Evolutionary conservation across 2,329 filamentous ascomycete species (phyloP).

Genomic region (Cercospora beticola): DNA sequence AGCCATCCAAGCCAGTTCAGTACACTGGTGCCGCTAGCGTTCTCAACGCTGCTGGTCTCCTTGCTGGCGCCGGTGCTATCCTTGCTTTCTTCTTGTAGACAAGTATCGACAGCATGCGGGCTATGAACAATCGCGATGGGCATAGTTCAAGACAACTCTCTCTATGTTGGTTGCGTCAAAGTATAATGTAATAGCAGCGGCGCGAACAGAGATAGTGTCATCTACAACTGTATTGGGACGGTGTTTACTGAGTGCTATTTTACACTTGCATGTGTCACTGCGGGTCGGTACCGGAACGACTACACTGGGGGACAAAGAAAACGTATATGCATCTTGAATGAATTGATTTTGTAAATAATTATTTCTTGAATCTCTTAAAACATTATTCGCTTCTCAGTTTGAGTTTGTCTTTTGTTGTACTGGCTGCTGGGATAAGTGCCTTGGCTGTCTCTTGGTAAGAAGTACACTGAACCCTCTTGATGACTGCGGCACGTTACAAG

Average conservation of each 20-base stretch:
- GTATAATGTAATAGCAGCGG: not conserved
- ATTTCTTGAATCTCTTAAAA: constrained; percentile 16
- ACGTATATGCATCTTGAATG: constrained; percentile 13
- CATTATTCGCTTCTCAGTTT: not conserved
- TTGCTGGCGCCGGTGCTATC: constrained; percentile 29
- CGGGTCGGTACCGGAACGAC: not conserved
- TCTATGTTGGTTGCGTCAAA: not conserved
- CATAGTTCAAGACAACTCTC: not conserved
- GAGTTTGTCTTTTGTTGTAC: not conserved
- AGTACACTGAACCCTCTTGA: not conserved
- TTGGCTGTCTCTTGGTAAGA: not conserved
- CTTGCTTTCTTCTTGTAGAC: constrained; percentile 32
- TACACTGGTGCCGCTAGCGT: constrained; percentile 27
- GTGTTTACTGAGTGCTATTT: not conserved
- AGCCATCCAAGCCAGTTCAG: constrained; percentile 10
- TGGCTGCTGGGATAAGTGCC: not conserved
- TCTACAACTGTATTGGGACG: not conserved
- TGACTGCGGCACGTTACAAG: not conserved
- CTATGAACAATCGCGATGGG: not conserved
- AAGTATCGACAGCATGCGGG: not conserved
- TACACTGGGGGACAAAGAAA: constrained; percentile 10
- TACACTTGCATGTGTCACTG: not conserved
- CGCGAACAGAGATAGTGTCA: not conserved
- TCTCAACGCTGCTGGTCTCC: constrained; percentile 26
- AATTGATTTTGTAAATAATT: constrained; percentile 15